These are phyloP conservation scores for Phytophthora podocarpi DNA, from an alignment of 352 stramenopile species.

Conservation along the genomic window DNA sequence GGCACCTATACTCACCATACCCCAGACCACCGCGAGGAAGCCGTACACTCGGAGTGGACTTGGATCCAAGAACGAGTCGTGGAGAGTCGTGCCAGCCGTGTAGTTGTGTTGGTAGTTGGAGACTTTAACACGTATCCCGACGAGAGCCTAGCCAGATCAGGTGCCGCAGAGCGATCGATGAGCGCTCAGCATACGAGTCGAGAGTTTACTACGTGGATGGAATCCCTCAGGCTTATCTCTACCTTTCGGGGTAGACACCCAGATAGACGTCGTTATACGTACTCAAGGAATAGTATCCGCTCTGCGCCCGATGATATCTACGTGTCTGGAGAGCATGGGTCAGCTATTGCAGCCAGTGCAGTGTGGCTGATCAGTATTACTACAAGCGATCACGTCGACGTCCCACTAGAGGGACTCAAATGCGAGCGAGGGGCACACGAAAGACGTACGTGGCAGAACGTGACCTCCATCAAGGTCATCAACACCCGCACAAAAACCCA, in stretches of 20 bases:
- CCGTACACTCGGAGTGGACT: not conserved
- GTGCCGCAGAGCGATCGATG: not conserved
- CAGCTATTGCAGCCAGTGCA: no score
- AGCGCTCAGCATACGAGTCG: not conserved
- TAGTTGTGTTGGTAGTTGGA: not conserved
- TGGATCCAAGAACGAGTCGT: slow-evolving; percentile 1
- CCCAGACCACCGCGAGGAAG: not conserved
- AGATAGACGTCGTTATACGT: not conserved
- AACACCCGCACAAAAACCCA: slow-evolving; percentile 1
- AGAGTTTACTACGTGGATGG: not conserved
- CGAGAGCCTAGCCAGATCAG: not conserved
- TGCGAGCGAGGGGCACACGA: not conserved
- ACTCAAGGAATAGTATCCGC: not conserved
- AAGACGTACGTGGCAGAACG: not conserved
- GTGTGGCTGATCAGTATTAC: not conserved
- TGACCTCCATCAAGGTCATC: not conserved
- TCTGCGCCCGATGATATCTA: no score
- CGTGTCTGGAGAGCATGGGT: no score
- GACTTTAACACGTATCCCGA: slow-evolving; percentile 12
- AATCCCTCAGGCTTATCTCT: not conserved
- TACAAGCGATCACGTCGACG: not conserved
- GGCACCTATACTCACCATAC: slow-evolving; percentile 1
- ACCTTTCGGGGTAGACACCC: not conserved
- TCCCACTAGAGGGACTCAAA: not conserved
- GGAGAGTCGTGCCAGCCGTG: not conserved